These are phyloP conservation scores for Alliaria petiolata DNA, from an alignment of 345 rosid species.

Conservation along the genomic window DNA sequence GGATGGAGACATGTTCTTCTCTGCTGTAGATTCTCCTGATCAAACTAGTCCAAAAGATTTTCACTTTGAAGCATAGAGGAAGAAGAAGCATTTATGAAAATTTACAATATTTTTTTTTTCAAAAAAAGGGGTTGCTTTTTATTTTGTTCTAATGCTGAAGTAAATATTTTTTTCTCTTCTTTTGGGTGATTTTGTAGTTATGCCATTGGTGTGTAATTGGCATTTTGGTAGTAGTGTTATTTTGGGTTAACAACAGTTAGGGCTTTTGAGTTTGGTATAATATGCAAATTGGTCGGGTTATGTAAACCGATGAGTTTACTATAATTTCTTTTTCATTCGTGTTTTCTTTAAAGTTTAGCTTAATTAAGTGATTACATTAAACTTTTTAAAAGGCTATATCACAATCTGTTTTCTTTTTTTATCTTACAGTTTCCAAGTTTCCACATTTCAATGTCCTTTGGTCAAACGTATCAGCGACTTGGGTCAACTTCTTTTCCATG, in stretches of 20 bases:
- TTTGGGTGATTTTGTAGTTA: constrained; percentile 15
- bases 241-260: constrained; percentile 6
- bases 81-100: constrained; percentile 11
- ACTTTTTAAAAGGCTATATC: neutral
- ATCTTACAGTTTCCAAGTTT: neutral
- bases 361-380: neutral
- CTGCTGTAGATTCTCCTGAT: constrained; percentile 87
- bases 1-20: constrained; percentile 63
- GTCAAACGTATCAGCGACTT: constrained; percentile 21
- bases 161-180: constrained; percentile 14
- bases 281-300: constrained; percentile 11
- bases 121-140: neutral
- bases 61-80: constrained; percentile 33
- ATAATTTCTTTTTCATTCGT: neutral
- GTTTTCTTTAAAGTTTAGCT: neutral
- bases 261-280: constrained; percentile 19
- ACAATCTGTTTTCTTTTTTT: neutral
- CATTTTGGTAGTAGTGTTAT: constrained; percentile 29
- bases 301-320: constrained; percentile 17
- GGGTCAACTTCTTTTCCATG: constrained; percentile 23
- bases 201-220: constrained; percentile 25
- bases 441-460: constrained; percentile 3
- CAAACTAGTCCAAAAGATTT: neutral
- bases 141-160: neutral
- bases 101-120: neutral